Base-by-base conservation (phyloP, 192 early-diverging fungal species). In the Coemansia sp. region DNA sequence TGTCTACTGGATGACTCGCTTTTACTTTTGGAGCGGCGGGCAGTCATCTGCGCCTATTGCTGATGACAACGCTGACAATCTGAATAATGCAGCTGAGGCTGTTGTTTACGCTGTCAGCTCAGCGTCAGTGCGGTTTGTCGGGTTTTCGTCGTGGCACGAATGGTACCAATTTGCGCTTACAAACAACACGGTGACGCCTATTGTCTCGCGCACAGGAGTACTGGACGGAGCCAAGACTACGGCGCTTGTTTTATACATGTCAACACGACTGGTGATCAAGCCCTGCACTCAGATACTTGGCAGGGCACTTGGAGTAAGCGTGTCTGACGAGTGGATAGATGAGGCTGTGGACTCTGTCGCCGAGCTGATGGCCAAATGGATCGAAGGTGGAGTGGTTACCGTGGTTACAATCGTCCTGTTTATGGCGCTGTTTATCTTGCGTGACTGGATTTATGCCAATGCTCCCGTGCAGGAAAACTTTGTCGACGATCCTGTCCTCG, bases 351-450 rank as follows among this genome's bases (percentile, higher is more conserved):
- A 84, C 27, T 46, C 61, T 34, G 60, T 72, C 4, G 67, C 61
- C 11, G 77, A 82, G 31, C 86, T 91, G 55, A 60, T 86, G 12
- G 78, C 85, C 13, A 90, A 92, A 69, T 86, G 92, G 42, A 83
- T 96, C 62, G 94, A 98, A 67, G 96, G 96, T 1, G 90, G 93
- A 59, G 83, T 94, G 15, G 87, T 98, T 44, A 89, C 89, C 0
- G 75, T 90, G 29, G 68, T 91, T 29, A 88, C 92, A 5, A 80
- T 98, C 17, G 73, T 96, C 34, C 77, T 91, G 7, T 94, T 92
- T 63, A 84, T 96, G n/a, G 85, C 87, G 2, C 83, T 92, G 22
- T 91, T 95, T 65, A 86, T 92, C 40, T 81, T 98, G 65, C 90
- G 92, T 24, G 97, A 98, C 74, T 96, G 94, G 89, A 88, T 97